Evolutionary conservation across 495 filamentous ascomycete genomes (phyloP), one percentile per base, ranked within the genome.

Genomic region (Lasiosphaeria hispida): DNA sequence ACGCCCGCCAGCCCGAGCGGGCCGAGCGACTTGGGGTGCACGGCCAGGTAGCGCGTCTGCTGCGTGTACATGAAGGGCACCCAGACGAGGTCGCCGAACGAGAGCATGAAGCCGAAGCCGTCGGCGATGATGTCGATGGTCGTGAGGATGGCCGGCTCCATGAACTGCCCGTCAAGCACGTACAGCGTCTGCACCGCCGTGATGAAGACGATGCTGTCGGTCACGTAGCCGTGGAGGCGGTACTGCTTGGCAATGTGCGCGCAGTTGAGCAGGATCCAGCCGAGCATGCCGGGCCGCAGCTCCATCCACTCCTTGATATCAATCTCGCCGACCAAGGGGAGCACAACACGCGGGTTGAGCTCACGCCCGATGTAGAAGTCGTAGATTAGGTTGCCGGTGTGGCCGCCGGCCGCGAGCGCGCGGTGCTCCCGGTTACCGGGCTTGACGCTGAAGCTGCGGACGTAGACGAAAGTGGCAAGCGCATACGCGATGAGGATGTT

Each of bases 311-410:
- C 79, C 74, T 96, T 97, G 70, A 98, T 88, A 66, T 98, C 95
- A 47, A 97, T 81, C 47, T 87, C 86, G 61, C 90, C 88, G 17
- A 94, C 77, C 50, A 93, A 68, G 2, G 92, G 92, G 10, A 96
- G 66, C 4, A 78, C 83, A 48, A 97, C 71, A 33, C 92, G 91
- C 7, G 95, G 93, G 75, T 97, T 98, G 56, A 97, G 86, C 68
- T 97, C 94, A 37, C 94, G 91, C 15, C 94, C 94, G 62, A 97
- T 97, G 76, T 91, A 98, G 81, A 89, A 97, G 73, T 97, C 93
- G 72, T 97, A 97, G 35, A 97, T 72, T 48, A 87, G 72, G 67
- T 96, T 97, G 51, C 94, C 95, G 11, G 85, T 85, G 63, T 87
- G 81, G 50, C 90, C 92, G 48, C 91, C 91, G 4, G 84, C 81